Percentiles rank a stretch among this genome's conserved stretches.
Evolutionary conservation across 441 rosid genomes (phyloP).

Genomic region (Theobroma grandiflorum): DNA sequence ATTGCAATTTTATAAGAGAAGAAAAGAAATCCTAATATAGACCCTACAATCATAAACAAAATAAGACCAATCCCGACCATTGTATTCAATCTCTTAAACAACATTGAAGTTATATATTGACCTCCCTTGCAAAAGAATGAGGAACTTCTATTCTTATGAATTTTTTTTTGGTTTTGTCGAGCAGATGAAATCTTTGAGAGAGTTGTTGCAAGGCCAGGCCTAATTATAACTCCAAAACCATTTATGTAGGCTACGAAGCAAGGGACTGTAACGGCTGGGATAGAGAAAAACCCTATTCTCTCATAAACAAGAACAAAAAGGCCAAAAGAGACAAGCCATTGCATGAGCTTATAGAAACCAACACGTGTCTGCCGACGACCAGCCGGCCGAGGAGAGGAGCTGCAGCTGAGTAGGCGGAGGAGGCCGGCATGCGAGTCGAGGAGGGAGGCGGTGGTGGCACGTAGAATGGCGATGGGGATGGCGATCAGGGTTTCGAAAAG

Average conservation of each 20-base stretch:
- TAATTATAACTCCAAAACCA: constrained; percentile 46
- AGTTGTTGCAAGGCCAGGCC: constrained; percentile 68
- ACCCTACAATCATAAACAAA: constrained; percentile 80
- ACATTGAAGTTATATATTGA: constrained; percentile 73
- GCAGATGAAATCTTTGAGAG: constrained; percentile 74
- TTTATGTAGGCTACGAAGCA: constrained; percentile 47
- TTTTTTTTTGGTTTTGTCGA: not conserved
- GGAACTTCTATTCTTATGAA: constrained; percentile 38
- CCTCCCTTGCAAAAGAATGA: constrained; percentile 65
- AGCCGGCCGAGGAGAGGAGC: not conserved
- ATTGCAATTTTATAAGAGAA: constrained; percentile 94
- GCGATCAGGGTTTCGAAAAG: constrained; percentile 88
- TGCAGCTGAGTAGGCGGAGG: constrained; percentile 13
- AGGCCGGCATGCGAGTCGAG: constrained; percentile 44
- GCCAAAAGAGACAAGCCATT: constrained; percentile 85
- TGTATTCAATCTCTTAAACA: constrained; percentile 72
- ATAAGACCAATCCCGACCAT: constrained; percentile 86
- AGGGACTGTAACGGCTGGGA: constrained; percentile 59
- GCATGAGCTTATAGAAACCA: constrained; percentile 74
- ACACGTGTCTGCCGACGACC: constrained; percentile 9
- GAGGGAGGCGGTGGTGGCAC: constrained; percentile 71
- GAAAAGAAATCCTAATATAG: constrained; percentile 68
- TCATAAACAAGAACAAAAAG: constrained; percentile 84
- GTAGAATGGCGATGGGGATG: constrained; percentile 72
- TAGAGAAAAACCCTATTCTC: constrained; percentile 67